Percentiles rank a stretch among this genome's conserved stretches.
Evolutionary conservation across 139 green algal genomes (phyloP).

Genomic region (Tetraselmis chui): DNA sequence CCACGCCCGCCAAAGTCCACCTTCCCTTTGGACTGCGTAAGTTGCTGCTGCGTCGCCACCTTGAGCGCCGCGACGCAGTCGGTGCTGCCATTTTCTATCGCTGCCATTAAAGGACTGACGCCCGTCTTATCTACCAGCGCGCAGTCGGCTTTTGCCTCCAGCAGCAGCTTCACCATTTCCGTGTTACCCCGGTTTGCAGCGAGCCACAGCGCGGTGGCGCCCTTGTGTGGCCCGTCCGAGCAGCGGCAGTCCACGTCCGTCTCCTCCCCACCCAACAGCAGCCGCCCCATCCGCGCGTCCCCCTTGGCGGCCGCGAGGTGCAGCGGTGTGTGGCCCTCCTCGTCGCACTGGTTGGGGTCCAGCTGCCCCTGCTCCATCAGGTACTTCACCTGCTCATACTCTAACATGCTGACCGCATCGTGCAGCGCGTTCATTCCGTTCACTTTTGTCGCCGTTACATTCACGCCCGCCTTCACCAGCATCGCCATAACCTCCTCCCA

Average conservation of each 20-base stretch:
- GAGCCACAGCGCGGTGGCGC: background rate
- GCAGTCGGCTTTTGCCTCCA: background rate
- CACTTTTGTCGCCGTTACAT: background rate
- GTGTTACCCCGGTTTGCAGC: background rate
- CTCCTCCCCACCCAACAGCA: background rate
- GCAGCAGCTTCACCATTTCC: background rate
- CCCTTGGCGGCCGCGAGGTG: conserved; percentile 36
- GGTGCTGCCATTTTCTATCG: background rate
- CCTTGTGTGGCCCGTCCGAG: background rate
- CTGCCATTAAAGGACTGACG: background rate
- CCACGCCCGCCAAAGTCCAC: background rate
- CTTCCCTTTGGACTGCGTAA: background rate
- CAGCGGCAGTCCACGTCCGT: background rate
- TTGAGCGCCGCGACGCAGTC: background rate
- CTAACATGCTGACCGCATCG: background rate
- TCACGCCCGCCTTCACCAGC: background rate
- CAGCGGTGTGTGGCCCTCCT: conserved; percentile 48
- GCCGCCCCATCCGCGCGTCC: background rate
- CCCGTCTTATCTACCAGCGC: background rate
- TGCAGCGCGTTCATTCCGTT: conserved; percentile 8
- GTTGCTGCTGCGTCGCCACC: background rate
- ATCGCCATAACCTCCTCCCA: background rate
- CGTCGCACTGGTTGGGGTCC: conserved; percentile 12
- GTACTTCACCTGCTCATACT: conserved; percentile 8
- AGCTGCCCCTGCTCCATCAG: conserved; percentile 30